Evolutionary conservation across 768 basidiomycete species (phyloP).

Genomic region (Omphalotus guepiniiformis): DNA sequence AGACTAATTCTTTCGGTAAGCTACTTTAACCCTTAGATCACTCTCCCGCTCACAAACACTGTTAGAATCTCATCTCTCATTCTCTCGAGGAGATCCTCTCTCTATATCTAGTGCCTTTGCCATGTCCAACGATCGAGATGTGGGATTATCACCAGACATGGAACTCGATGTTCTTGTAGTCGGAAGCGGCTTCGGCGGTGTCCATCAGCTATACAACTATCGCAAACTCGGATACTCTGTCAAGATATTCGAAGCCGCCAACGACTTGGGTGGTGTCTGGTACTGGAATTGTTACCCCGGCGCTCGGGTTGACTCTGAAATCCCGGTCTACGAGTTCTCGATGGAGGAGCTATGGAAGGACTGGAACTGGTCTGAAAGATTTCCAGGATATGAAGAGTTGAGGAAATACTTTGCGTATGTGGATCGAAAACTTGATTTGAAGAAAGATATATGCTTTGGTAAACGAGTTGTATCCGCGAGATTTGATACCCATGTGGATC

Average conservation of each 20-base stretch:
- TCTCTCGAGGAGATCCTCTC: too few relatives aligned
- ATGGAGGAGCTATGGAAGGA: constrained; percentile 12
- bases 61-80: too few relatives aligned
- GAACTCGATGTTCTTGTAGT: constrained; percentile 8
- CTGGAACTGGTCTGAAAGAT: constrained; percentile 6
- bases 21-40: too few relatives aligned
- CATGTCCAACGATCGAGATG: too few relatives aligned
- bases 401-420: constrained; percentile 12
- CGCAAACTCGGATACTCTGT: constrained; percentile 12
- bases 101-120: too few relatives aligned
- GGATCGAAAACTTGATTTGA: constrained; percentile 11
- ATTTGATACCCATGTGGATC: constrained; percentile 3
- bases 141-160: not conserved
- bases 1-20: too few relatives aligned
- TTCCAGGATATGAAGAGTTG: constrained; percentile 10
- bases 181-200: constrained; percentile 3
- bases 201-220: constrained; percentile 4
- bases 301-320: constrained; percentile 24
- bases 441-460: constrained; percentile 10
- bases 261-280: constrained; percentile 15
- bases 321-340: constrained; percentile 12
- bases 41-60: too few relatives aligned
- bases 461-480: constrained; percentile 10
- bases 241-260: constrained; percentile 14
- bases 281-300: constrained; percentile 21